Base-by-base conservation (phyloP, 2,329 filamentous ascomycete species). In the Bipolaris sorokiniana region DNA sequence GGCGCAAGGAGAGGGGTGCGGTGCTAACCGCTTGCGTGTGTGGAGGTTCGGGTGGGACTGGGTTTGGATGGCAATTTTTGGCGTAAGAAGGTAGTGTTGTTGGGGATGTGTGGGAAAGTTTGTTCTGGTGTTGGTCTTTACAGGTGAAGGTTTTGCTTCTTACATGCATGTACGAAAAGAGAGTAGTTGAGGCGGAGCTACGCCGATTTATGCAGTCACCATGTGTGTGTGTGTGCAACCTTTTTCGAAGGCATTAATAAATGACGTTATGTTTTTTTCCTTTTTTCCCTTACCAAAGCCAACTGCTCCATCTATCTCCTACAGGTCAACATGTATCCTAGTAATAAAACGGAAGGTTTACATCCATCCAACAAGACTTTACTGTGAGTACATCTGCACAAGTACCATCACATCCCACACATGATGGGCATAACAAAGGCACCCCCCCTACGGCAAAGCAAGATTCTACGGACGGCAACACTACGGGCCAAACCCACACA, bases 401-500 rank as follows among this genome's bases (percentile, higher is more conserved):
- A 31, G 28, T 31, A 31, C 28, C 28, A 31, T 31, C 1, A 6
- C 28, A 22, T 13, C 20, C 40, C 40, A 41, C 40, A n/a, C 20
- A 42, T 13, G 15, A 23, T 11, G 16, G 40, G 20, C 40, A 42
- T 22, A 42, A 42, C 40, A 13, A 41, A 23, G 11, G 9, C 11
- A 20, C 38, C 20, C 10, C 37, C 37, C n/a, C 20, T 42, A 22
- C 40, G 7, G 20, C 40, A 42, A 15, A 13, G 20, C 40, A 42
- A 42, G 40, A 42, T 26, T 42, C 28, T 6, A 42, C 22, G 40
- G 40, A 42, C 22, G 40, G 40, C 7, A 42, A 20, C 11, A 42
- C 40, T 26, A 42, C 40, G 40, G 40, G 40, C 11, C n/a, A 42
- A 42, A 42, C 40, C 40, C 40, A 42, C 40, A 42, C 40, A 23